Base-by-base conservation (phyloP, 2,329 filamentous ascomycete species). In the Verruconis gallopava region DNA sequence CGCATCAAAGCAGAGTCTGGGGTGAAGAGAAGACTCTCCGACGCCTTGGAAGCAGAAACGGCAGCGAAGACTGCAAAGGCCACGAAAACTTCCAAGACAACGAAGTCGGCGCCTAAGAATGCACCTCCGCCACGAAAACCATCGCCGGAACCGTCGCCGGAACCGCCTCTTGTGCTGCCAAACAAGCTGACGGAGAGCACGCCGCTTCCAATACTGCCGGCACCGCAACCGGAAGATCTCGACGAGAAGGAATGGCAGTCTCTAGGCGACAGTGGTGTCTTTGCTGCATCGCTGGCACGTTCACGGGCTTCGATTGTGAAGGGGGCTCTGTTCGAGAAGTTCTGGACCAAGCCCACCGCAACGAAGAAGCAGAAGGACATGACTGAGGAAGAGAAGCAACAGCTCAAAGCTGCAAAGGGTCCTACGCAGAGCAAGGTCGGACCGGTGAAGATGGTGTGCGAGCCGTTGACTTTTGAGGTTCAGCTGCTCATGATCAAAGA, bases 381-480 rank as follows among this genome's bases (percentile, higher is more conserved):
- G 2, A 25, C 44, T 4, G 36, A 45, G 14, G 43, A 30, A 22
- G 38, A 41, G 14, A 42, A 47, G 25, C 37, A 37, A 50, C 48
- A 55, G 18, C 21, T 21, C 15, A 38, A 32, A 15, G 38, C 38
- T 5, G 30, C 18, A n/a, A 77, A 47, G 77, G 81, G 58, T 73
- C 85, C 36, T 77, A 71, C 47, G 84, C 85, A 77, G 57, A 60
- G 43, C 57, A 67, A 60, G 54, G 53, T 85, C 17, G 84, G 85
- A 50, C 73, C 73, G 50, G 77, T 83, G 47, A 77, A 77, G 22
- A 76, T 93, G 47, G 80, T 76, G 17, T 76, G 88, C 46, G 84
- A 88, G 57, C 85, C 85, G 35, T 82, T 91, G 55, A 73, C 82
- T 34, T 75, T 91, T 50, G 81, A 86, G 49, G 82, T 81, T 13